These are phyloP conservation scores for Fusarium verrucosum DNA, from an alignment of 2,329 filamentous ascomycete genomes.

Conservation along the genomic window DNA sequence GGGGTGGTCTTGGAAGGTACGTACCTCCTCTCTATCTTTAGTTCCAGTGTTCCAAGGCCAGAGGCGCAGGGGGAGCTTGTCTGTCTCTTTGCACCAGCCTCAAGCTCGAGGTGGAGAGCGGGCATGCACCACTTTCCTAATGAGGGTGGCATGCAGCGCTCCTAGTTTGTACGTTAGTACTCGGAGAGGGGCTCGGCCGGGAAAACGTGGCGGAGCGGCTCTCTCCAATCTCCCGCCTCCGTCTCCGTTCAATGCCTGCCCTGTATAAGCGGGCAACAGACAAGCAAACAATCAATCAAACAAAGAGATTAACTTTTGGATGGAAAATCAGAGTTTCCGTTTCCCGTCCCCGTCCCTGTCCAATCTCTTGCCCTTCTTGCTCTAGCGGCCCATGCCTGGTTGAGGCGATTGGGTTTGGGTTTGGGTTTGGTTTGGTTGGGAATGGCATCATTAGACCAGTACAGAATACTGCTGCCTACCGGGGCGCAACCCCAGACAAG, in stretches of 20 bases:
- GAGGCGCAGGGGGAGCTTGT: constrained; percentile 1
- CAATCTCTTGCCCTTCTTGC: background rate
- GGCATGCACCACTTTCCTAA: constrained; percentile 18
- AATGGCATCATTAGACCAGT: constrained; percentile 11
- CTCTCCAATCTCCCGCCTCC: background rate
- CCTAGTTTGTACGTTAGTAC: background rate
- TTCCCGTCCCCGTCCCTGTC: background rate
- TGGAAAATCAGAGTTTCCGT: constrained; percentile 18
- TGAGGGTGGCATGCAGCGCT: constrained; percentile 27
- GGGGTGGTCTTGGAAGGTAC: background rate
- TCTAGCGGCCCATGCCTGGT: background rate
- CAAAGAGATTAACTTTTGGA: background rate
- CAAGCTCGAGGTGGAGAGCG: constrained; percentile 10
- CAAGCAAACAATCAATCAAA: no score
- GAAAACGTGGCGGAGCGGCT: constrained; percentile 40
- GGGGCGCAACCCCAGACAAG: constrained; percentile 31
- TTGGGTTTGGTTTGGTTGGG: constrained; percentile 15
- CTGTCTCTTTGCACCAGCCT: constrained; percentile 14
- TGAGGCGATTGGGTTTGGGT: constrained; percentile 3
- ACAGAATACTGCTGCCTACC: constrained; percentile 31
- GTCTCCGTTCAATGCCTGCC: no score
- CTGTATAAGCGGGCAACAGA: no score
- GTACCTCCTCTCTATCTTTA: background rate
- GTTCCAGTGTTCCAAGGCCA: background rate
- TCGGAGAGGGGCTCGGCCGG: constrained; percentile 21